Conservation (phyloP, 1,284 basidiomycete genomes). For the Fereydounia khargensis region DNA sequence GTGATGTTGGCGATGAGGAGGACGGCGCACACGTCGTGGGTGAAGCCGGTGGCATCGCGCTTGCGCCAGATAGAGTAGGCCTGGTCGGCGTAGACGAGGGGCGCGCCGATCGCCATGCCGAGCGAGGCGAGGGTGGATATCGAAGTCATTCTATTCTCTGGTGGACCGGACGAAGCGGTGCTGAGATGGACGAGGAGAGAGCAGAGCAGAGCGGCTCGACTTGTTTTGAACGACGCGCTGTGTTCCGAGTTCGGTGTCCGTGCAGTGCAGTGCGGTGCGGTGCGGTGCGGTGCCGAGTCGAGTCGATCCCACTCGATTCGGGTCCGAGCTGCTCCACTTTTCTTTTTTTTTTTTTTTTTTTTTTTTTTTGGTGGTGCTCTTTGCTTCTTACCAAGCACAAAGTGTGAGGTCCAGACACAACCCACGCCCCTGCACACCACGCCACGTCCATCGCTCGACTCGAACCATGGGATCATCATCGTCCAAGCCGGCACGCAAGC, state of each 20-base stretch:
- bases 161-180: too few species aligned
- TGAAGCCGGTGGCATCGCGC: conserved; percentile 75
- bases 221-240: too few species aligned
- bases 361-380: conserved; percentile 6
- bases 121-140: conserved; percentile 23
- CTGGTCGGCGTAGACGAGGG: conserved; percentile 49
- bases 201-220: too few species aligned
- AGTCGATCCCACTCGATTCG: too few species aligned
- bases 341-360: conserved; percentile 4
- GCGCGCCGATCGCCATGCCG: conserved; percentile 42
- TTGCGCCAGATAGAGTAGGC: conserved; percentile 44
- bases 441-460: background rate
- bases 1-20: conserved; percentile 47
- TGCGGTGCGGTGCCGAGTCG: too few species aligned
- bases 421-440: background rate
- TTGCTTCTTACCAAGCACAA: too few species aligned
- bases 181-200: too few species aligned
- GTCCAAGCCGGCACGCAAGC: conserved; percentile 37
- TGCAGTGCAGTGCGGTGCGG: too few species aligned
- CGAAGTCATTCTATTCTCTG: too few species aligned
- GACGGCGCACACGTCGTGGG: conserved; percentile 57
- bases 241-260: too few species aligned
- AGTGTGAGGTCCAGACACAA: too few species aligned
- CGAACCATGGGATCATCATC: conserved; percentile 30
- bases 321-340: conserved; percentile 18